These are phyloP conservation scores for Rhodotorula sphaerocarpa DNA, from an alignment of 768 basidiomycete species.

Conservation along the genomic window DNA sequence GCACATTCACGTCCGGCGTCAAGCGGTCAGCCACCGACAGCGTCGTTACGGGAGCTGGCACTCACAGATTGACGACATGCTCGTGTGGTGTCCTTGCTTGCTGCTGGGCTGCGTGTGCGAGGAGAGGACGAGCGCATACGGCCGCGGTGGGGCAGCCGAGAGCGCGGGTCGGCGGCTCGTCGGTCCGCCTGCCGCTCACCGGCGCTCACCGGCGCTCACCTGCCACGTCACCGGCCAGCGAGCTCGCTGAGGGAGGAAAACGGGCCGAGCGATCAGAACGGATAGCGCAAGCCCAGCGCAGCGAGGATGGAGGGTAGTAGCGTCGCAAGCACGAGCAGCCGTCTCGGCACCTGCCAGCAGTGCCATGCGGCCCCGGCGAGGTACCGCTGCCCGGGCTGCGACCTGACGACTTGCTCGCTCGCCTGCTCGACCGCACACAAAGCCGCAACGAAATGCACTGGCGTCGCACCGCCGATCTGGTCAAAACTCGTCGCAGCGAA, in stretches of 20 bases:
- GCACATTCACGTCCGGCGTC: background rate
- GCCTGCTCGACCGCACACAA: constrained; percentile 34
- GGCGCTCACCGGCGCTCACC: no score
- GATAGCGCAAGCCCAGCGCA: no score
- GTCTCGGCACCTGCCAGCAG: constrained; percentile 18
- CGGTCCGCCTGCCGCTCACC: no score
- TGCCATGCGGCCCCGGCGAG: constrained; percentile 18
- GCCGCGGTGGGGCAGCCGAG: no score
- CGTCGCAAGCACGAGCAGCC: background rate
- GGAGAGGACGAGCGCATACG: no score
- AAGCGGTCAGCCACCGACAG: background rate
- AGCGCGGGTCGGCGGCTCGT: no score
- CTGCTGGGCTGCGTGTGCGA: no score
- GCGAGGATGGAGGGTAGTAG: no score
- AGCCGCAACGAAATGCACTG: constrained; percentile 11
- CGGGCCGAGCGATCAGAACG: no score
- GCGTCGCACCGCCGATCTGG: constrained; percentile 29
- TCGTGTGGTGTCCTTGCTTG: no score
- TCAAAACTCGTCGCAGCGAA: constrained; percentile 13
- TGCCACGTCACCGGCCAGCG: no score
- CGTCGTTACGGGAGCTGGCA: background rate
- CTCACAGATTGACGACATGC: background rate
- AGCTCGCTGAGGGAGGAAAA: no score
- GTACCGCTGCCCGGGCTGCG: constrained; percentile 34
- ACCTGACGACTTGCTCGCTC: constrained; percentile 31